Percentiles rank a stretch among this genome's conserved stretches.
These are phyloP conservation scores for Croton setiger DNA, from an alignment of 441 rosid genomes.

Conservation along the genomic window DNA sequence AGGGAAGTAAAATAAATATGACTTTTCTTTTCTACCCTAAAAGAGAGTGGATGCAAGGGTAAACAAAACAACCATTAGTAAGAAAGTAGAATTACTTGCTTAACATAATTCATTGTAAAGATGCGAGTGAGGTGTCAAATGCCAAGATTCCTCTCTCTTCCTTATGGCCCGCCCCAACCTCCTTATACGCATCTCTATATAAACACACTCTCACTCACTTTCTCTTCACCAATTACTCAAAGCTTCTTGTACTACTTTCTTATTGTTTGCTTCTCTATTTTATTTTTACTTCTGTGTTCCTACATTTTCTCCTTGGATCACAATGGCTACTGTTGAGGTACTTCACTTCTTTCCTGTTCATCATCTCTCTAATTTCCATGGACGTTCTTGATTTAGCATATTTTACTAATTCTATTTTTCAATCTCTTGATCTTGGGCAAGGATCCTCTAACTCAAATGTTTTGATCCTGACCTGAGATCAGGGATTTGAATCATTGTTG, in stretches of 20 bases:
- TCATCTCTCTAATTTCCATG: not conserved
- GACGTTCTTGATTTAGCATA: not conserved
- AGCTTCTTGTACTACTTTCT: not conserved
- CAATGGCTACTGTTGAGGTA: slow-evolving; percentile 64
- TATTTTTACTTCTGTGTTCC: not conserved
- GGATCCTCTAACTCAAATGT: no score
- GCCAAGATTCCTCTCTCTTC: slow-evolving; percentile 27
- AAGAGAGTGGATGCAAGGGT: no score
- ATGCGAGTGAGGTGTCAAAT: slow-evolving; percentile 39
- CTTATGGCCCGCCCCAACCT: slow-evolving; percentile 4
- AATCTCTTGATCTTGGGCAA: not conserved
- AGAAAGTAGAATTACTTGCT: no score
- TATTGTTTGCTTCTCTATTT: not conserved
- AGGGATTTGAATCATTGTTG: no score
- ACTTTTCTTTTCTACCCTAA: no score
- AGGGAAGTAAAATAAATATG: no score
- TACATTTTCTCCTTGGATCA: not conserved
- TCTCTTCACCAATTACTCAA: slow-evolving; percentile 19
- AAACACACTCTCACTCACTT: slow-evolving; percentile 24
- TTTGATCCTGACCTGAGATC: no score
- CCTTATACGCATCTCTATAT: slow-evolving; percentile 28
- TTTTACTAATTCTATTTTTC: not conserved
- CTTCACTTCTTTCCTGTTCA: not conserved
- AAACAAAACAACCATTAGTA: no score
- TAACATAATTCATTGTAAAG: slow-evolving; percentile 11